Percentiles rank a stretch among this genome's conserved stretches.
phyloP scores from a whole-genome alignment of 2,329 filamentous ascomycete genomes.

The Penicillium olsonii region DNA sequence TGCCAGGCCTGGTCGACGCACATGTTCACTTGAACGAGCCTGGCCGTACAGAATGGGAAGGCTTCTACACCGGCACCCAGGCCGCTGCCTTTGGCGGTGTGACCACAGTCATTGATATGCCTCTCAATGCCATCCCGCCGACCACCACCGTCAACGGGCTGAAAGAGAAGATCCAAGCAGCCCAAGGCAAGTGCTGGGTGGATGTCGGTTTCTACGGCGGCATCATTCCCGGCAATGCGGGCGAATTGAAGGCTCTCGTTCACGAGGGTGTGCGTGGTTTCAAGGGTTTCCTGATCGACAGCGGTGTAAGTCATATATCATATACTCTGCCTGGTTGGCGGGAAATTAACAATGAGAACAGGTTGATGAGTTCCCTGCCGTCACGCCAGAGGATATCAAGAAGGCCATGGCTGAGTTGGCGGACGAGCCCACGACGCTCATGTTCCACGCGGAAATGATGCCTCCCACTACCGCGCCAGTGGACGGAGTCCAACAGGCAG shows the following conservation, averaged over 20 bases:
- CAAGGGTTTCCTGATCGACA: constrained; percentile 97
- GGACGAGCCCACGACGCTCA: constrained; percentile 81
- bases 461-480: constrained; percentile 81
- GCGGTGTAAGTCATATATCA: constrained; percentile 66
- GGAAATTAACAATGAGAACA: constrained; percentile 38
- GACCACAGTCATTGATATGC: constrained; percentile 97
- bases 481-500: constrained; percentile 70
- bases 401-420: constrained; percentile 80
- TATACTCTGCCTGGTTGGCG: not conserved
- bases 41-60: constrained; percentile 96
- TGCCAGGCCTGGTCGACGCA: constrained; percentile 92
- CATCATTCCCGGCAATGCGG: constrained; percentile 83
- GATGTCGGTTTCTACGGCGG: constrained; percentile 99
- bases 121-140: constrained; percentile 92
- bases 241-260: constrained; percentile 77
- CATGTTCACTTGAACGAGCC: constrained; percentile 98
- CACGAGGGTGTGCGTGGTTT: constrained; percentile 88
- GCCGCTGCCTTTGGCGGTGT: constrained; percentile 95
- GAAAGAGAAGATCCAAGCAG: constrained; percentile 81
- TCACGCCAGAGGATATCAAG: constrained; percentile 76
- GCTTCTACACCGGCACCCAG: constrained; percentile 90
- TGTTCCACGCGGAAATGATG: constrained; percentile 99
- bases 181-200: constrained; percentile 89
- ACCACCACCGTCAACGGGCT: constrained; percentile 86
- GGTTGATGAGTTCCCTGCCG: constrained; percentile 94